Evolutionary conservation across 2,329 filamentous ascomycete species (phyloP).

Genomic region (Daldinia sp.): DNA sequence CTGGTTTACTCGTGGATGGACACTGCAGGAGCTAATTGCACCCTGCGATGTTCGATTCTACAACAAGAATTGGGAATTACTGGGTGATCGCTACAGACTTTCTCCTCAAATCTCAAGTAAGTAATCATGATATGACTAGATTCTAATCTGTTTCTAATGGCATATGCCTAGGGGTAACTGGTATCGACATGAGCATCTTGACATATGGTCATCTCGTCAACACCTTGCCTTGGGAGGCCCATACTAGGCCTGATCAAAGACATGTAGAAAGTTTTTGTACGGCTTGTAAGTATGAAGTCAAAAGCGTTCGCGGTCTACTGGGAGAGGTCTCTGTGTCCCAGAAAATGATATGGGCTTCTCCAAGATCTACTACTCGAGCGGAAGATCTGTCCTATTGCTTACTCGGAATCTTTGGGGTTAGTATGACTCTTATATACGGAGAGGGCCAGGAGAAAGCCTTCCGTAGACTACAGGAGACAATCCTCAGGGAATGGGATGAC

Average conservation of each 20-base stretch:
- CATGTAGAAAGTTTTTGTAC: too few relatives aligned
- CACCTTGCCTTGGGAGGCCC: too few relatives aligned
- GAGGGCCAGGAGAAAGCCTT: conserved; percentile 23
- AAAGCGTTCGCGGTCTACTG: too few relatives aligned
- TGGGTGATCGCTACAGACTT: neutral
- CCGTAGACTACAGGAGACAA: conserved; percentile 25
- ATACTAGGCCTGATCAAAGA: too few relatives aligned
- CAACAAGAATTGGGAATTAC: neutral
- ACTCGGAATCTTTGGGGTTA: conserved; percentile 27
- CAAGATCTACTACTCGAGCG: conserved; percentile 19
- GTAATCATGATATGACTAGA: neutral
- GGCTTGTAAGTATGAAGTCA: too few relatives aligned
- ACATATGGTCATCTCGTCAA: neutral
- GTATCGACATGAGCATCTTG: neutral
- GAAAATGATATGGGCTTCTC: conserved; percentile 27
- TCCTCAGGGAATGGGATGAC: conserved; percentile 15
- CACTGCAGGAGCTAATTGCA: too few relatives aligned
- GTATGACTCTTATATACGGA: conserved; percentile 30
- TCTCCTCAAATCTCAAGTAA: neutral
- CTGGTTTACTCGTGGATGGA: too few relatives aligned
- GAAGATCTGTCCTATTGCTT: conserved; percentile 33
- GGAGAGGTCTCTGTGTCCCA: too few relatives aligned
- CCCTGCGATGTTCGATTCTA: too few relatives aligned
- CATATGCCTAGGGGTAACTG: neutral
- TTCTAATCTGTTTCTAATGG: neutral